Conservation (phyloP, 768 basidiomycete species). For the Leccinum imitatum region DNA sequence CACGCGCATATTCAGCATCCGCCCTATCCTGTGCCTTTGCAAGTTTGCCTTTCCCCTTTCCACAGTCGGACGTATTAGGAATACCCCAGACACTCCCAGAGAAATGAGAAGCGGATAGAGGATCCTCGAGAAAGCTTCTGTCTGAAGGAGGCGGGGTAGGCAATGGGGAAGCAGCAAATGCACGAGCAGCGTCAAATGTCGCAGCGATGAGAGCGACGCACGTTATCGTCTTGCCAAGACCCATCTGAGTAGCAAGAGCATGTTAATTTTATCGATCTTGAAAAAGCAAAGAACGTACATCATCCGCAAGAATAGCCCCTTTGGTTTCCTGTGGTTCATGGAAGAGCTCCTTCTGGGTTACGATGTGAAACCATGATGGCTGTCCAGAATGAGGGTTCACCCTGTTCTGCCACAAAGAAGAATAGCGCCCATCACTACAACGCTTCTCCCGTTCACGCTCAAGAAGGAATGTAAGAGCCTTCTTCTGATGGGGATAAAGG, state of each 20-base stretch:
- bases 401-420: slow-evolving; percentile 70
- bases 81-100: slow-evolving; percentile 83
- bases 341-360: slow-evolving; percentile 76
- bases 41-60: slow-evolving; percentile 66
- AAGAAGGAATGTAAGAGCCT: slow-evolving; percentile 92
- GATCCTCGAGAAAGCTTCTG: slow-evolving; percentile 27
- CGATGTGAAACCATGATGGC: slow-evolving; percentile 75
- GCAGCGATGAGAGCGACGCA: slow-evolving; percentile 92
- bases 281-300: slow-evolving; percentile 56
- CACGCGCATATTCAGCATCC: slow-evolving; percentile 67
- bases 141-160: slow-evolving; percentile 44
- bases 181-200: slow-evolving; percentile 68
- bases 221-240: slow-evolving; percentile 95
- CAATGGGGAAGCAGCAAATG: slow-evolving; percentile 61
- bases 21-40: slow-evolving; percentile 66
- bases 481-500: slow-evolving; percentile 97
- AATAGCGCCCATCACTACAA: slow-evolving; percentile 56
- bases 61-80: slow-evolving; percentile 48
- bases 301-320: slow-evolving; percentile 93
- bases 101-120: slow-evolving; percentile 58
- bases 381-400: slow-evolving; percentile 45
- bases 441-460: slow-evolving; percentile 77
- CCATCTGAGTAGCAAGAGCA: slow-evolving; percentile 64
- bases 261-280: slow-evolving; percentile 6
- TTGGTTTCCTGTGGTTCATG: slow-evolving; percentile 71